Base-by-base conservation (phyloP, 305 asterid species). In the Ruellia speciosa region DNA sequence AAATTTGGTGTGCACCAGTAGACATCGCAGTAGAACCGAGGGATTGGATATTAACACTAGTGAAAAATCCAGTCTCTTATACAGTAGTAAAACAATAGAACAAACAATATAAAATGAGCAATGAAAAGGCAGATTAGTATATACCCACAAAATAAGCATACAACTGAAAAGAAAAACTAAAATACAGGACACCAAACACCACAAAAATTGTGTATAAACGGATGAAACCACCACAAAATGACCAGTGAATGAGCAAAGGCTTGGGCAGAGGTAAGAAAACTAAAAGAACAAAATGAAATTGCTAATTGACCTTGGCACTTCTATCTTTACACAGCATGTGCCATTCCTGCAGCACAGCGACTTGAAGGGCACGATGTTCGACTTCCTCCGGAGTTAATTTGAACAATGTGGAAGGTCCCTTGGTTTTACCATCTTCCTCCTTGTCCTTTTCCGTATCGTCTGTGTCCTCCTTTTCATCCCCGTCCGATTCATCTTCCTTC, bases 361-460 rank as follows among this genome's bases (percentile, higher is more conserved):
- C 83, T 75, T 90, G 97, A 62, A 90, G 86, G 58, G 97, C 97
- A 4, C 96, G 90, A 57, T 86, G 96, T 75, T 90, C 97, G 0
- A 83, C 90, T 60, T 90, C 97, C 74, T 87, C 97, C 0, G 95
- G 73, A 0, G 94, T 80, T 18, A 86, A 70, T 67, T 89, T 77
- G 14, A 81, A 82, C 75, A 89, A 63, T 0, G 94, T 89, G 3
- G 94, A 59, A 4, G 94, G 94, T 5, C 85, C 87, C 78, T 86
- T 86, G 0, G 51, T 66, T 67, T 79, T 76, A 60, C 75, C 86
- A 24, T 65, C 80, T 51, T 70, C 85, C 53, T 65, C 31, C 31
- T 24, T 69, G 9, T 67, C 70, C 9, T 79, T 47, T 24, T 59
- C 74, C 24, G 43, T 28, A 9, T 19, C 13, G 39, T 59, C 69